Evolutionary conservation across 2,329 filamentous ascomycete genomes (phyloP), one percentile per base, ranked within the genome.

Genomic region (Cladophialophora bantiana): DNA sequence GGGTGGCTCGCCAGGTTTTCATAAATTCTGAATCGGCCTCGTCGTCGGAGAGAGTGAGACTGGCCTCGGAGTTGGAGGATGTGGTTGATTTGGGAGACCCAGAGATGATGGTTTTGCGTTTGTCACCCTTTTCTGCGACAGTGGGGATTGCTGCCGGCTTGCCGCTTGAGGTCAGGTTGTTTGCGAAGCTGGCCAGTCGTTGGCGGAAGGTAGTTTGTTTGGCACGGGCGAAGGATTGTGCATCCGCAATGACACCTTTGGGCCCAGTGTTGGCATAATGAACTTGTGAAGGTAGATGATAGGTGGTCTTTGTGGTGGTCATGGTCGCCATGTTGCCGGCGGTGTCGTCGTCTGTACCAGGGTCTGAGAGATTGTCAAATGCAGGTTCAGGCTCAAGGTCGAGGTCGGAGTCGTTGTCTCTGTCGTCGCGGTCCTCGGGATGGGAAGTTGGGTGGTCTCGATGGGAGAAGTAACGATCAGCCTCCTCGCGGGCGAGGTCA

Each of bases 1-100:
- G 85, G 62, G 87, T 88, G 79, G 94, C 89, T 56, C 95, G 88
- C 95, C 95, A 99, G 74, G 90, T 86, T 70, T 88, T 84, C 79
- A 98, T 85, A 77, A 86, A 74, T 70, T 88, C 86, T 0, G 82
- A 84, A 64, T 74, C 68, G 1, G 75, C 67, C 12, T 75, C 72
- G 3, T 72, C 66, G 34, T 75, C 71, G 6, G 75, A 73, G n/a
- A 69, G 61, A 13, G 77, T 75, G 15, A 80, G 74, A 32, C 77
- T 60, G 10, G 45, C 26, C 4, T 68, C 67, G 4, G 60, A 68
- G 26, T 63, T 62, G 3, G 71, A 71, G 10, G 67, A 69, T 20
- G 59, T 40, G 32, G 64, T 65, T 10, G 66, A 70, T 50, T 71
- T 65, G 13, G 68, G 65, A 5, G 66, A 68, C 7, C 65, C 59